phyloP scores from a whole-genome alignment of 1,284 basidiomycete species.

The Sporisorium iseilematis-ciliati region DNA sequence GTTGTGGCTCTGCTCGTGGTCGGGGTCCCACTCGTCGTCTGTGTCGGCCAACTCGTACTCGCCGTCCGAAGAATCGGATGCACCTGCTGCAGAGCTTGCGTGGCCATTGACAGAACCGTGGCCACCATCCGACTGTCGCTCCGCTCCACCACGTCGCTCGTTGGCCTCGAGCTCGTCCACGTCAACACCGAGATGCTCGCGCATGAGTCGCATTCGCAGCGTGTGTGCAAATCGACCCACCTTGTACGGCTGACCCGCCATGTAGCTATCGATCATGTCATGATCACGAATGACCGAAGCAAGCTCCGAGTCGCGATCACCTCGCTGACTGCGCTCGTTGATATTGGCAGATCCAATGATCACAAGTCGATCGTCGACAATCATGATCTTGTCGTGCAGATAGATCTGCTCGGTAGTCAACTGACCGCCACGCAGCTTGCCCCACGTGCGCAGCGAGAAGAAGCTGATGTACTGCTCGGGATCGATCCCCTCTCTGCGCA shows the following conservation, averaged over 20 bases:
- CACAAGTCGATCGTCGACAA: constrained; percentile 95
- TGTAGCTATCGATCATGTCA: constrained; percentile 89
- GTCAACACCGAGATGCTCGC: constrained; percentile 94
- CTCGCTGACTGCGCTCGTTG: constrained; percentile 94
- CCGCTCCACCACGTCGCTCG: constrained; percentile 33
- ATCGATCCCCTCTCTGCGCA: constrained; percentile 84
- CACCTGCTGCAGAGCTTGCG: constrained; percentile 15
- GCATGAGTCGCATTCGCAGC: constrained; percentile 91
- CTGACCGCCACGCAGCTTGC: constrained; percentile 84
- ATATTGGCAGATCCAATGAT: constrained; percentile 99
- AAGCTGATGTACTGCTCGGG: constrained; percentile 93
- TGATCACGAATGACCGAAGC: constrained; percentile 93
- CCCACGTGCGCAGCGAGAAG: constrained; percentile 94
- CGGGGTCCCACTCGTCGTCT: constrained; percentile 79
- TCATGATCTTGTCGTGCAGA: constrained; percentile 76
- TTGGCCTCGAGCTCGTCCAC: constrained; percentile 82
- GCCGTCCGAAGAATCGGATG: constrained; percentile 10
- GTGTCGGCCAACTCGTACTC: constrained; percentile 28
- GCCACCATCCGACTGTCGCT: background rate
- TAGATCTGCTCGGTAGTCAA: constrained; percentile 85
- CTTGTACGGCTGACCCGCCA: constrained; percentile 94
- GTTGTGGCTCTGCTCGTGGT: constrained; percentile 76
- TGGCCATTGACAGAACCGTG: constrained; percentile 10
- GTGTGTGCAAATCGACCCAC: constrained; percentile 97
- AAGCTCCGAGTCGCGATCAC: constrained; percentile 95